These are phyloP conservation scores for Trypethelium eluteriae DNA, from an alignment of 495 filamentous ascomycete species.

Conservation along the genomic window DNA sequence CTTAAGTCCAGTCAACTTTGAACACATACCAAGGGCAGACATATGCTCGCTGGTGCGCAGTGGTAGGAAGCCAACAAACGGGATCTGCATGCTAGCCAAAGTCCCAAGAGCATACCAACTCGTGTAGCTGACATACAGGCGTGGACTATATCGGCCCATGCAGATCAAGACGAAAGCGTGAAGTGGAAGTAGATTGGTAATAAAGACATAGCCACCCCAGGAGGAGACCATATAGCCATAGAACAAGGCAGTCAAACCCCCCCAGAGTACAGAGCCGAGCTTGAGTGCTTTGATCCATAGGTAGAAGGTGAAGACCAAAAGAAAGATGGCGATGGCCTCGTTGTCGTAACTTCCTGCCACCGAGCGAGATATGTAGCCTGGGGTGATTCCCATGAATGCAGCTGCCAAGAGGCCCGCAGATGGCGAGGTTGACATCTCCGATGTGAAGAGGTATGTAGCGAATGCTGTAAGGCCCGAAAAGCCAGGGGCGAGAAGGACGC, in stretches of 20 bases:
- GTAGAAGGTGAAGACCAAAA: slow-evolving; percentile 97
- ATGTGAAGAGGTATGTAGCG: slow-evolving; percentile 91
- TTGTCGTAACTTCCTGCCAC: slow-evolving; percentile 99
- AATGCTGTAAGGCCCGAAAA: slow-evolving; percentile 94
- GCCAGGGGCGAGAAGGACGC: slow-evolving; percentile 88
- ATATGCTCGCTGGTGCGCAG: slow-evolving; percentile 98
- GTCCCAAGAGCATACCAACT: slow-evolving; percentile 98
- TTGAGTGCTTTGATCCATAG: slow-evolving; percentile 99
- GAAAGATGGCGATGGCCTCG: slow-evolving; percentile 98
- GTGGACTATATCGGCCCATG: slow-evolving; percentile 93
- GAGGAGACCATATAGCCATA: slow-evolving; percentile 99
- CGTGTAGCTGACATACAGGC: slow-evolving; percentile 91
- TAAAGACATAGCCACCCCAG: slow-evolving; percentile 99
- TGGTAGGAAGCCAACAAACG: slow-evolving; percentile 95
- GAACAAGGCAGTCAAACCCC: slow-evolving; percentile 86
- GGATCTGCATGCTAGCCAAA: slow-evolving; percentile 98
- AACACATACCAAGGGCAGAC: slow-evolving; percentile 71
- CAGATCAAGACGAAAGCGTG: slow-evolving; percentile 91
- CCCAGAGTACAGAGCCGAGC: slow-evolving; percentile 92
- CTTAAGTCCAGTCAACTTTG: too few relatives aligned
- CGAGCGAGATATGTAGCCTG: slow-evolving; percentile 94
- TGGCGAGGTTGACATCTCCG: slow-evolving; percentile 85
- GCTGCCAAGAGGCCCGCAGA: slow-evolving; percentile 93
- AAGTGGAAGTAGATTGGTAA: slow-evolving; percentile 93
- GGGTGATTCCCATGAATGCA: slow-evolving; percentile 92